phyloP scores from a whole-genome alignment of 306 rosid genomes.

The Casuarina equisetifolia region DNA sequence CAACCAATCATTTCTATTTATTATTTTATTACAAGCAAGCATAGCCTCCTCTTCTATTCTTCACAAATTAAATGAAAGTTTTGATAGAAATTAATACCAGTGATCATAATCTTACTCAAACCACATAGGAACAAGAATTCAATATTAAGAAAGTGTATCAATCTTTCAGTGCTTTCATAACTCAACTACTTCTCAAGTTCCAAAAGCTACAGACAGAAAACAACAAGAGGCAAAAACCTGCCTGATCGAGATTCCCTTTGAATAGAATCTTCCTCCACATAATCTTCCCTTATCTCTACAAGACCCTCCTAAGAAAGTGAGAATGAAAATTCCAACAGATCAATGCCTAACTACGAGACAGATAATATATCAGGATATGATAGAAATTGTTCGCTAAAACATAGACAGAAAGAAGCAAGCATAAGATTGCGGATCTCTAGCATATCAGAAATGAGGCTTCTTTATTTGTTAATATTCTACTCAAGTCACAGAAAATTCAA shows the following conservation, averaged over 20 bases:
- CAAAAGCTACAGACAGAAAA: slow-evolving; percentile 4
- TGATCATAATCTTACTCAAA: not conserved
- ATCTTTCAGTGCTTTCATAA: not conserved
- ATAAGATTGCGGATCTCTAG: not conserved
- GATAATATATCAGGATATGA: not conserved
- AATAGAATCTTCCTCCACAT: slow-evolving; percentile 48
- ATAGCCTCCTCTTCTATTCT: too few relatives aligned
- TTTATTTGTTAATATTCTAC: not conserved
- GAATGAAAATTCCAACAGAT: slow-evolving; percentile 10
- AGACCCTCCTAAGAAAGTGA: slow-evolving; percentile 63
- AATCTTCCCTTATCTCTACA: slow-evolving; percentile 79
- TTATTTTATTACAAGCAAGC: not conserved
- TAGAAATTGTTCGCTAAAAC: not conserved
- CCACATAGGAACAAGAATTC: not conserved
- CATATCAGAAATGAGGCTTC: not conserved
- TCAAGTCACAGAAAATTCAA: not conserved
- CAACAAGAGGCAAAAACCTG: slow-evolving; percentile 30
- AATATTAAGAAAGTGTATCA: not conserved
- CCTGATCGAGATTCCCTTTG: slow-evolving; percentile 52
- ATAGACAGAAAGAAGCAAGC: not conserved
- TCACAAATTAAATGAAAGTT: not conserved
- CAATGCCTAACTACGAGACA: not conserved
- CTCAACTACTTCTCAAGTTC: not conserved
- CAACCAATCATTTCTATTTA: not conserved
- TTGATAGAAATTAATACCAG: not conserved